Conservation (phyloP, 2,329 filamentous ascomycete genomes). For the Boeremia exigua region DNA sequence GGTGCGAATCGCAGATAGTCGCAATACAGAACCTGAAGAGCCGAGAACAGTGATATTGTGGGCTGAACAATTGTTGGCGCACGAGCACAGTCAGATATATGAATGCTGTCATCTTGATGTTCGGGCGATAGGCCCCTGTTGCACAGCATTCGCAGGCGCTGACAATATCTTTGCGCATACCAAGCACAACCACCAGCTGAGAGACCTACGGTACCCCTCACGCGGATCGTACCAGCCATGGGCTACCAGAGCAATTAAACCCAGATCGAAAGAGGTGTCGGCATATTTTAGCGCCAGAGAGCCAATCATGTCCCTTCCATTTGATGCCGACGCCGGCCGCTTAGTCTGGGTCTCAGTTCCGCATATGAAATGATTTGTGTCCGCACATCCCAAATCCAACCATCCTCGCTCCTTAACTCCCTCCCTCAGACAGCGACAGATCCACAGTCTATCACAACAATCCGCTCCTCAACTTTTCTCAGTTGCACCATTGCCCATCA, state of each 20-base stretch:
- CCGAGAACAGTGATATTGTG: background rate
- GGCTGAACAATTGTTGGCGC: background rate
- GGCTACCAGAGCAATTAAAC: constrained; percentile 23
- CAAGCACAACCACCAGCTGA: constrained; percentile 8
- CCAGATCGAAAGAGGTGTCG: constrained; percentile 24
- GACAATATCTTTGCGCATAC: background rate
- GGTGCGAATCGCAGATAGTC: background rate
- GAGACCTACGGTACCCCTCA: constrained; percentile 11
- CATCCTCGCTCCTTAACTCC: constrained; percentile 7
- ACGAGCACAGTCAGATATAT: background rate
- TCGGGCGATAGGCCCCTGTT: background rate
- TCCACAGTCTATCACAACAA: background rate
- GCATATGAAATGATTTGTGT: constrained; percentile 36
- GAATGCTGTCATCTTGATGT: background rate
- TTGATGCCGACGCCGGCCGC: constrained; percentile 34
- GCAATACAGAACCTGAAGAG: background rate
- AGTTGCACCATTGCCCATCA: constrained; percentile 51
- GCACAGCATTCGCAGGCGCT: constrained; percentile 6
- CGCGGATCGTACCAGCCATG: constrained; percentile 18
- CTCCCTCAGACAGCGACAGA: background rate
- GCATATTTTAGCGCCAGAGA: constrained; percentile 16
- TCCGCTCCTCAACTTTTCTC: background rate
- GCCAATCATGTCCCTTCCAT: constrained; percentile 34
- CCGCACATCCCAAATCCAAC: constrained; percentile 20
- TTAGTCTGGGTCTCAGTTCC: constrained; percentile 23